Conservation (phyloP, 2,329 filamentous ascomycete genomes). For the Verruconis gallopava region DNA sequence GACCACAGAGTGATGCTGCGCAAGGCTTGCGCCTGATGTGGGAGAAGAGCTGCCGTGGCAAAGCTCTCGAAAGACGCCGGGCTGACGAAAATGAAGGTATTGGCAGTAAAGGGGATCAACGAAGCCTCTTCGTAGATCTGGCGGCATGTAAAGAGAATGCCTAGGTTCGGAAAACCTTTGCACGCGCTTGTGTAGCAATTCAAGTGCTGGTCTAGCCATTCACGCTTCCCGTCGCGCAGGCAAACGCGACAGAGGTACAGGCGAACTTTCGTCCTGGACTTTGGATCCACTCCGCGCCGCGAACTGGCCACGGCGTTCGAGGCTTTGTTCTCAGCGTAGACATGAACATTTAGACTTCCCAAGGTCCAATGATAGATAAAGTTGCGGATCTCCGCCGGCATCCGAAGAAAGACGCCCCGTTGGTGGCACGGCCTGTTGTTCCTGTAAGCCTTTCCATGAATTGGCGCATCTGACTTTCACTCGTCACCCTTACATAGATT, state of each 20-base stretch:
- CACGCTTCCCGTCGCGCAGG: background rate
- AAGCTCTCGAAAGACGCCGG: background rate
- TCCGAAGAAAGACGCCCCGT: background rate
- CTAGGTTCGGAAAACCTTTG: background rate
- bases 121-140: conserved; percentile 5
- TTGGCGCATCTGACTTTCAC: too few species aligned
- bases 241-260: background rate
- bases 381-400: conserved; percentile 2
- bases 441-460: background rate
- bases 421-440: background rate
- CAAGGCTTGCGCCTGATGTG: background rate
- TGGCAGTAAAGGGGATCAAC: background rate
- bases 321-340: conserved; percentile 6
- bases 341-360: conserved; percentile 1
- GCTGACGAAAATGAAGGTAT: background rate
- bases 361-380: background rate
- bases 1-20: conserved; percentile 1
- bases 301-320: too few species aligned
- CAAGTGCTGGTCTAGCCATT: conserved; percentile 5
- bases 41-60: background rate
- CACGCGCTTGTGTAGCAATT: background rate
- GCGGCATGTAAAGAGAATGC: background rate
- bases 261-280: too few species aligned
- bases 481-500: background rate
- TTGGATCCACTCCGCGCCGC: too few species aligned